phyloP scores from a whole-genome alignment of 2,329 filamentous ascomycete species.

The Sporothrix dimorphospora region DNA sequence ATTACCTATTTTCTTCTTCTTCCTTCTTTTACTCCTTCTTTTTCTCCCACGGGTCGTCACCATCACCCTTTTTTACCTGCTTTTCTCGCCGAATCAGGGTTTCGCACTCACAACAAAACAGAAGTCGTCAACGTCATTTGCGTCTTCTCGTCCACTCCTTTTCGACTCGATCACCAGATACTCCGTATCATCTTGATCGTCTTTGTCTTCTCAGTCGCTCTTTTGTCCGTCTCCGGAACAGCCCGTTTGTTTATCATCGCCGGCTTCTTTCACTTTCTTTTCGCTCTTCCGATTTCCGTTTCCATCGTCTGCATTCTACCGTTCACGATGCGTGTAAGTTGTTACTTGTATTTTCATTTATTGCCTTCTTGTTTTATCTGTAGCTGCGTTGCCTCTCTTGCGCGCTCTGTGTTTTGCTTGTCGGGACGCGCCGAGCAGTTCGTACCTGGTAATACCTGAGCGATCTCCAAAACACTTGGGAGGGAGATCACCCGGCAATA shows the following conservation, averaged over 20 bases:
- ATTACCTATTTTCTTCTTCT: neutral
- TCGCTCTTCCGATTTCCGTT: neutral
- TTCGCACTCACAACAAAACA: neutral
- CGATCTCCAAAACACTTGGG: neutral
- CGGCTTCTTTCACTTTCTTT: neutral
- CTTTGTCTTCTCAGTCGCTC: neutral
- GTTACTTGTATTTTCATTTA: neutral
- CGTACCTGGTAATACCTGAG: neutral
- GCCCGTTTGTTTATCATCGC: neutral
- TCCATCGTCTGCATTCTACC: neutral
- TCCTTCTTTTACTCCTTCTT: neutral
- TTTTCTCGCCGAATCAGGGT: neutral
- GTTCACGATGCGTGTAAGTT: slow-evolving; percentile 30
- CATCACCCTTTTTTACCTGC: neutral
- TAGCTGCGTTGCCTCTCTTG: neutral
- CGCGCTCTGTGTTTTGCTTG: neutral
- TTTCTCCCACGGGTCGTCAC: neutral
- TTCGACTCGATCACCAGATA: neutral
- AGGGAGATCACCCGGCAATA: slow-evolving; percentile 9
- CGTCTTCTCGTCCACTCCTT: neutral
- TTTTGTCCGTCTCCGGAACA: neutral
- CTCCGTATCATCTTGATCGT: neutral
- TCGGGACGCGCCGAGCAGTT: slow-evolving; percentile 1
- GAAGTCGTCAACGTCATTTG: slow-evolving; percentile 21
- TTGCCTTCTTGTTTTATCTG: neutral